Evolutionary conservation across 2,329 filamentous ascomycete species (phyloP).

Genomic region (Clathrospora elynae): DNA sequence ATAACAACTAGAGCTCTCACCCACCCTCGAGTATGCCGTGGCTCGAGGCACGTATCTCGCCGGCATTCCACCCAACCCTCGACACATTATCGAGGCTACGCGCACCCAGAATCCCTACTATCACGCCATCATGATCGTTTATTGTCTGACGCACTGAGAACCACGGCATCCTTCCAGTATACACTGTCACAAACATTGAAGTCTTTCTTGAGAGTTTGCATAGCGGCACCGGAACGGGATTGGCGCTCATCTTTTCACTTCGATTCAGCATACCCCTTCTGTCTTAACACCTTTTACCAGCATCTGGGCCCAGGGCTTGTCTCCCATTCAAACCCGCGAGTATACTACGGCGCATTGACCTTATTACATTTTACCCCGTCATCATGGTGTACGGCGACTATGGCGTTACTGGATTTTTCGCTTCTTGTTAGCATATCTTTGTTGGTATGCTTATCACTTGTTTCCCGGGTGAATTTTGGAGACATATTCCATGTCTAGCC

Average conservation of each 20-base stretch:
- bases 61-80: constrained; percentile 35
- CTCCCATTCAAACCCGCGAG: constrained; percentile 8
- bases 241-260: constrained; percentile 38
- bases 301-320: constrained; percentile 4
- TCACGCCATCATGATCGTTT: constrained; percentile 42
- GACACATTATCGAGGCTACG: constrained; percentile 42
- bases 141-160: constrained; percentile 34
- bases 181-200: constrained; percentile 24
- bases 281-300: constrained; percentile 27
- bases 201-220: constrained; percentile 46
- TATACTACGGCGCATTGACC: constrained; percentile 15
- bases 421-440: constrained; percentile 5
- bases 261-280: constrained; percentile 32
- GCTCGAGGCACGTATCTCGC: constrained; percentile 29
- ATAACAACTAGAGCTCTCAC: constrained; percentile 39
- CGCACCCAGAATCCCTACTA: constrained; percentile 35
- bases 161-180: constrained; percentile 17
- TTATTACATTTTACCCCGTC: not conserved
- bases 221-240: constrained; percentile 37
- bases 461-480: not conserved
- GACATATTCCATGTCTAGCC: too few relatives aligned
- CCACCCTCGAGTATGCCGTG: constrained; percentile 18
- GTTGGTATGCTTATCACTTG: not conserved
- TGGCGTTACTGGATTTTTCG: constrained; percentile 6
- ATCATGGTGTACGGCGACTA: not conserved